phyloP scores from a whole-genome alignment of 164 flowering plant genomes.

The Chimonanthus salicifolius region DNA sequence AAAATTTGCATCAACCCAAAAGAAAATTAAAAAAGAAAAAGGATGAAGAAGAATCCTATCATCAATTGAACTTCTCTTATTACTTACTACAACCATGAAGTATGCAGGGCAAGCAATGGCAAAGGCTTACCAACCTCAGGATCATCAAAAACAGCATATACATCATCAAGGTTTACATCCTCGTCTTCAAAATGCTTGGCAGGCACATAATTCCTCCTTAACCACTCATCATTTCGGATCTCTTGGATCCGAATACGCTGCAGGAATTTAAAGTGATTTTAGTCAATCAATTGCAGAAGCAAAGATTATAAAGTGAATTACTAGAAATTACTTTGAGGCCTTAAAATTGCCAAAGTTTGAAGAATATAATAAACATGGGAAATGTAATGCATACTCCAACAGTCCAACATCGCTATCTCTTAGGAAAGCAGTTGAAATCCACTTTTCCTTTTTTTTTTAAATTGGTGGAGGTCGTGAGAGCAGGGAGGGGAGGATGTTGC shows the following conservation, averaged over 20 bases:
- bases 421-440: too few relatives aligned
- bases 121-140: slow-evolving; percentile 63
- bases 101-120: neutral
- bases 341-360: neutral
- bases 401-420: neutral
- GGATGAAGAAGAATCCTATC: neutral
- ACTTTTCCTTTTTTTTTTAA: too few relatives aligned
- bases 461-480: too few relatives aligned
- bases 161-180: slow-evolving; percentile 90
- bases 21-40: neutral
- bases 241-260: slow-evolving; percentile 82
- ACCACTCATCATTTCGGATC: slow-evolving; percentile 90
- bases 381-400: neutral
- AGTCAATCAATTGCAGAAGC: slow-evolving; percentile 1
- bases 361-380: neutral
- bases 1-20: too few relatives aligned
- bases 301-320: neutral
- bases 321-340: neutral
- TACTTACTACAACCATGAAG: too few relatives aligned
- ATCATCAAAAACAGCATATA: slow-evolving; percentile 84
- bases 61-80: too few relatives aligned
- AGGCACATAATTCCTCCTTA: slow-evolving; percentile 58
- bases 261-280: slow-evolving; percentile 10
- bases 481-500: neutral
- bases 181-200: slow-evolving; percentile 61